These are phyloP conservation scores for Botrytis hyacinthi DNA, from an alignment of 2,329 filamentous ascomycete genomes.

Conservation along the genomic window DNA sequence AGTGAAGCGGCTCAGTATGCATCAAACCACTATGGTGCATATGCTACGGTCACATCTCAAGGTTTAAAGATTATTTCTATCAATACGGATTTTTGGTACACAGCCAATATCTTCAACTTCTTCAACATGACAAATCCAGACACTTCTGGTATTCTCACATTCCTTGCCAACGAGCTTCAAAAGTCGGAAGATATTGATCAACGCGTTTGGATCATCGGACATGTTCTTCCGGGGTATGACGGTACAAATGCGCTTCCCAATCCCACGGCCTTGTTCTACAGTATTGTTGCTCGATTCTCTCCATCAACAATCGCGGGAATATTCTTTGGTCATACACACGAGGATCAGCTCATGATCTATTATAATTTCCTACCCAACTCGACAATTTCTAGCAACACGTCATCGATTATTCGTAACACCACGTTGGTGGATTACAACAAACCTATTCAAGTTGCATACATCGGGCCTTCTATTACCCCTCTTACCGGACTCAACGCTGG, in stretches of 20 bases:
- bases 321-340: slow-evolving; percentile 41
- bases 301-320: slow-evolving; percentile 37
- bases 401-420: slow-evolving; percentile 25
- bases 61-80: slow-evolving; percentile 34
- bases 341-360: slow-evolving; percentile 38
- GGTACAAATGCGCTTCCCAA: slow-evolving; percentile 30
- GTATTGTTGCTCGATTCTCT: slow-evolving; percentile 32
- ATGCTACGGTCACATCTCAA: slow-evolving; percentile 18
- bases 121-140: slow-evolving; percentile 35
- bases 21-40: slow-evolving; percentile 31
- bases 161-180: slow-evolving; percentile 32
- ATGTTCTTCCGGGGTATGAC: slow-evolving; percentile 34
- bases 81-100: slow-evolving; percentile 38
- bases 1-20: slow-evolving; percentile 31
- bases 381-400: slow-evolving; percentile 7
- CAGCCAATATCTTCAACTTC: slow-evolving; percentile 34
- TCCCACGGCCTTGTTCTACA: slow-evolving; percentile 34
- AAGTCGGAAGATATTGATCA: slow-evolving; percentile 32
- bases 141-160: slow-evolving; percentile 30
- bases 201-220: slow-evolving; percentile 35
- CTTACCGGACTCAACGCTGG: slow-evolving; percentile 37
- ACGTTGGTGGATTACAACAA: slow-evolving; percentile 31
- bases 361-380: slow-evolving; percentile 32
- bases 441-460: slow-evolving; percentile 33
- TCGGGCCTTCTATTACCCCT: slow-evolving; percentile 36